Conservation (phyloP, 2,329 filamentous ascomycete species). For the Alternaria brassicae region DNA sequence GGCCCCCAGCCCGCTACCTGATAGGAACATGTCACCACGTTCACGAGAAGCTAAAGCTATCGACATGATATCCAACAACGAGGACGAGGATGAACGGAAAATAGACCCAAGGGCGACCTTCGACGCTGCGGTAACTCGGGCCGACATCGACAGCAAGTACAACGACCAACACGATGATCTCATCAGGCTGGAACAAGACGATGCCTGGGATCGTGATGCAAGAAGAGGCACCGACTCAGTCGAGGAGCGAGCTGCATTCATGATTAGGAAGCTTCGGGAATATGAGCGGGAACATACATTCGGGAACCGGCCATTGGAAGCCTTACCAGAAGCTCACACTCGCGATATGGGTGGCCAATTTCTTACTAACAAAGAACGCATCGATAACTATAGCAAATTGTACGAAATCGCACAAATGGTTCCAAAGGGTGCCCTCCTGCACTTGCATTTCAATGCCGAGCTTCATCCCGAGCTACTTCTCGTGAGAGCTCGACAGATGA, state of each 20-base stretch:
- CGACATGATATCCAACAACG: slow-evolving; percentile 4
- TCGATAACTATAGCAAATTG: slow-evolving; percentile 61
- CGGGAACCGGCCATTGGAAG: slow-evolving; percentile 54
- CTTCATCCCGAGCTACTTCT: slow-evolving; percentile 68
- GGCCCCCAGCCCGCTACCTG: slow-evolving; percentile 27
- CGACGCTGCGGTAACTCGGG: slow-evolving; percentile 7
- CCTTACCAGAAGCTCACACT: slow-evolving; percentile 48
- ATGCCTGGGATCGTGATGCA: slow-evolving; percentile 49
- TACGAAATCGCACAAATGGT: slow-evolving; percentile 64
- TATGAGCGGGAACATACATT: slow-evolving; percentile 52
- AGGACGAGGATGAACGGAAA: not conserved
- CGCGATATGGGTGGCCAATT: slow-evolving; percentile 59
- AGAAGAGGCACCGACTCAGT: slow-evolving; percentile 11
- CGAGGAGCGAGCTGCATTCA: slow-evolving; percentile 44
- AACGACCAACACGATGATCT: slow-evolving; percentile 24
- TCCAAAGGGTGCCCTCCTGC: slow-evolving; percentile 76
- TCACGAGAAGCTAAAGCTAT: slow-evolving; percentile 12
- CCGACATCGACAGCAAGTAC: not conserved
- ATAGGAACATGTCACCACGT: slow-evolving; percentile 22
- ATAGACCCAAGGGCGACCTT: slow-evolving; percentile 7
- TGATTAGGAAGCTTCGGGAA: slow-evolving; percentile 52
- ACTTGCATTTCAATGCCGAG: slow-evolving; percentile 81
- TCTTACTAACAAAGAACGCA: slow-evolving; percentile 53
- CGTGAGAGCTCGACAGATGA: slow-evolving; percentile 60
- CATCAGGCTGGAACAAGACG: slow-evolving; percentile 37